Evolutionary conservation across 1,284 basidiomycete species (phyloP).

Genomic region (Butyriboletus appendiculatus): DNA sequence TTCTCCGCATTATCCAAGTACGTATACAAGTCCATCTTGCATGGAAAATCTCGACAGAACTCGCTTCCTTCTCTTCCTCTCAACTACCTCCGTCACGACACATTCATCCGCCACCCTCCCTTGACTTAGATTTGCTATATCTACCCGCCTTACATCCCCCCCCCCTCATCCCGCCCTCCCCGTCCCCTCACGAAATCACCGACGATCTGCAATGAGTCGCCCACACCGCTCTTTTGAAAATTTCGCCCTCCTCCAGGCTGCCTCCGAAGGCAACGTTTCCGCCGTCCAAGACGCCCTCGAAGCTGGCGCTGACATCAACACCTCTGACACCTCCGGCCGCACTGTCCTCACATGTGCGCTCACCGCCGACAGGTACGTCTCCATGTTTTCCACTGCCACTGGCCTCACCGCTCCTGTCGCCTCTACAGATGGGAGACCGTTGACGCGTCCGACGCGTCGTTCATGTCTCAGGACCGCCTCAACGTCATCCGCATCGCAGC

Average conservation of each 20-base stretch:
- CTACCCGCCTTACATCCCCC: slow-evolving; percentile 14
- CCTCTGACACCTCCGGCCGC: slow-evolving; percentile 56
- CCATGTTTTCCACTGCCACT: not conserved
- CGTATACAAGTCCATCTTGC: slow-evolving; percentile 21
- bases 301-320: slow-evolving; percentile 66
- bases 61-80: slow-evolving; percentile 4
- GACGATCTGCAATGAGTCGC: slow-evolving; percentile 39
- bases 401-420: not conserved
- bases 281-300: slow-evolving; percentile 54
- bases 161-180: not conserved
- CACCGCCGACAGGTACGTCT: slow-evolving; percentile 63
- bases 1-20: slow-evolving; percentile 33
- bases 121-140: slow-evolving; percentile 15
- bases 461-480: slow-evolving; percentile 56
- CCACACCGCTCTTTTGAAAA: slow-evolving; percentile 46
- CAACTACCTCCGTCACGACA: slow-evolving; percentile 6
- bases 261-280: slow-evolving; percentile 54
- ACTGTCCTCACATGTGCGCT: slow-evolving; percentile 66
- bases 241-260: slow-evolving; percentile 55
- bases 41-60: slow-evolving; percentile 24
- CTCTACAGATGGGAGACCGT: slow-evolving; percentile 58
- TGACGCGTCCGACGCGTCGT: slow-evolving; percentile 67
- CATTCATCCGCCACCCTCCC: not conserved
- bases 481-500: slow-evolving; percentile 54
- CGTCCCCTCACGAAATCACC: slow-evolving; percentile 23